phyloP scores from a whole-genome alignment of 345 rosid species.

The Citrus medica region DNA sequence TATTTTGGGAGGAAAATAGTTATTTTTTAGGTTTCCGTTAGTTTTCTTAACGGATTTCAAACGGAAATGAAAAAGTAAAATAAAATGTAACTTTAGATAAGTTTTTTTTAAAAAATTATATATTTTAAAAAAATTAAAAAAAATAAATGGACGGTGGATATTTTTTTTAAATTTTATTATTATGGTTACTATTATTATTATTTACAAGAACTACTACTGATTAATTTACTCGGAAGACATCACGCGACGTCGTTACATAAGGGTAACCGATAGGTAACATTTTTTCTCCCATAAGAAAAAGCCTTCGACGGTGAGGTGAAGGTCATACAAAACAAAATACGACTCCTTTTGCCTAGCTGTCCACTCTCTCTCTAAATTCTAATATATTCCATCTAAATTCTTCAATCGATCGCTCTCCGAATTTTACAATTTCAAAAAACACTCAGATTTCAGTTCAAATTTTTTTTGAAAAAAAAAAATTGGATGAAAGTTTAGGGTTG shows the following conservation, averaged over 20 bases:
- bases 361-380: background rate
- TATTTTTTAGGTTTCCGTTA: no score
- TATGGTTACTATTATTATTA: no score
- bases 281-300: background rate
- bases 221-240: background rate
- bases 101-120: no score
- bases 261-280: background rate
- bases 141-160: no score
- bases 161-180: no score
- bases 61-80: no score
- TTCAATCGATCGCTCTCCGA: background rate
- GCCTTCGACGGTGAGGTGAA: background rate
- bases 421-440: background rate
- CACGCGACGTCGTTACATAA: background rate
- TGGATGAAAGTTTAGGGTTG: conserved; percentile 14
- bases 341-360: conserved; percentile 17
- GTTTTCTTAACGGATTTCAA: no score
- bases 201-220: no score
- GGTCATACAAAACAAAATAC: conserved; percentile 8
- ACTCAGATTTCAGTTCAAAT: background rate
- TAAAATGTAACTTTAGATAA: no score
- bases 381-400: background rate
- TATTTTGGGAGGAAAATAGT: no score
- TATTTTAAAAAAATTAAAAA: no score
- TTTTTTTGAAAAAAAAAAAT: no score